Conservation (phyloP, 495 filamentous ascomycete genomes). For the Talaromyces borbonicus region DNA sequence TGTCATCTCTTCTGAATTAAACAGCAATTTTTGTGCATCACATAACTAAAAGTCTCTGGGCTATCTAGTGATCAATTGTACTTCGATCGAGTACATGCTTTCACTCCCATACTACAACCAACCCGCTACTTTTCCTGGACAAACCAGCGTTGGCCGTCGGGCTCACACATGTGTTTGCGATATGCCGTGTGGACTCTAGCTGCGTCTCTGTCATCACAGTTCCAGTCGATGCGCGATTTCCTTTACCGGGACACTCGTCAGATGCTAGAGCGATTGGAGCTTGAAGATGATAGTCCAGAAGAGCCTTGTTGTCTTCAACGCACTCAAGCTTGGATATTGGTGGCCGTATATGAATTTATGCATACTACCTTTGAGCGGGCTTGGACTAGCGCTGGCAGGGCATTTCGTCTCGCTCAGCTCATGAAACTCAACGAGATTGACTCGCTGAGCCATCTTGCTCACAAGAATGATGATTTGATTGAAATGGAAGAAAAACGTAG, state of each 20-base stretch:
- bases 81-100: conserved; percentile 47
- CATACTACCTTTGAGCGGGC: conserved; percentile 29
- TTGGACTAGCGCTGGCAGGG: conserved; percentile 42
- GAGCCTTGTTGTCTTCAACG: conserved; percentile 11
- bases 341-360: conserved; percentile 39
- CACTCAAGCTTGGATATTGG: conserved; percentile 40
- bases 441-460: conserved; percentile 15
- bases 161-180: conserved; percentile 33
- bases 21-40: neutral
- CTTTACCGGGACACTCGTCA: conserved; percentile 39
- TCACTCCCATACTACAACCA: conserved; percentile 44
- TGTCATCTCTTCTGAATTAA: neutral
- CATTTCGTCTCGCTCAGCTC: conserved; percentile 40
- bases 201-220: conserved; percentile 40
- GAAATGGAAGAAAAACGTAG: conserved; percentile 31
- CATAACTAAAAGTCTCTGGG: neutral
- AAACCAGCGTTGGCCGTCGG: conserved; percentile 10
- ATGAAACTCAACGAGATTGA: conserved; percentile 39
- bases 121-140: conserved; percentile 27
- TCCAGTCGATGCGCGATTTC: conserved; percentile 30
- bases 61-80: conserved; percentile 42
- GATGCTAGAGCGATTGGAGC: conserved; percentile 31
- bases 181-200: conserved; percentile 48
- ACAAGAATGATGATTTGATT: neutral
- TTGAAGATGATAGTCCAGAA: too few relatives aligned